Evolutionary conservation across 129 eudicot species (phyloP).

Genomic region (Glebionis coronaria): DNA sequence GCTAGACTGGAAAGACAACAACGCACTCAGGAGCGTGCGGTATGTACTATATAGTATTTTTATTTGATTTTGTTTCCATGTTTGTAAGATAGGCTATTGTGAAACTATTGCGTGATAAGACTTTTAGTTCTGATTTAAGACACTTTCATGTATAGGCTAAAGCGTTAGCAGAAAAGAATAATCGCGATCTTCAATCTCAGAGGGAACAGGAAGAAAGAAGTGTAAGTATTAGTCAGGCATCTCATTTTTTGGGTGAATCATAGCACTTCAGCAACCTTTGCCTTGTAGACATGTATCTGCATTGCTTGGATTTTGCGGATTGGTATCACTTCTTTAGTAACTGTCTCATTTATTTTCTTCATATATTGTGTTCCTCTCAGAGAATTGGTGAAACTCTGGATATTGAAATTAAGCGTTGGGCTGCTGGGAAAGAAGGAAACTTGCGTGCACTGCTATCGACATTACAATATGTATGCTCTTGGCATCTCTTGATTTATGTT

Average conservation of each 20-base stretch:
- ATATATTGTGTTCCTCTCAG: conserved; percentile 25
- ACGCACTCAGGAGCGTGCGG: conserved; percentile 98
- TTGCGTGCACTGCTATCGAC: conserved; percentile 43
- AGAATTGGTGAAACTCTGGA: conserved; percentile 43
- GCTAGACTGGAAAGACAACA: conserved; percentile 97
- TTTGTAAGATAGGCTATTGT: not conserved
- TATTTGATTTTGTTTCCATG: conserved; percentile 7
- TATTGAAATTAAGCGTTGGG: conserved; percentile 45
- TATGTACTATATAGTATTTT: conserved; percentile 41
- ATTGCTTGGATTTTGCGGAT: conserved; percentile 5
- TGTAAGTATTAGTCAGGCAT: conserved; percentile 45
- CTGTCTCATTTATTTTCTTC: not conserved
- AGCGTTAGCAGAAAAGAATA: conserved; percentile 95
- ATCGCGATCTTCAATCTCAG: conserved; percentile 82
- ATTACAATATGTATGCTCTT: conserved; percentile 45
- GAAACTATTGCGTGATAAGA: not conserved
- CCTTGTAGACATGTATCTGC: conserved; percentile 8
- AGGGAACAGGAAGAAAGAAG: conserved; percentile 88
- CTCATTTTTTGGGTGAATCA: conserved; percentile 15
- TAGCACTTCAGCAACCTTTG: conserved; percentile 4
- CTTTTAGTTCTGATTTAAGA: conserved; percentile 12
- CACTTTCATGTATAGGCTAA: conserved; percentile 52
- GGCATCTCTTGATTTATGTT: conserved; percentile 12
- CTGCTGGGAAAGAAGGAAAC: conserved; percentile 50
- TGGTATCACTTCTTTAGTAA: not conserved